Evolutionary conservation across 257 asterid species (phyloP).

Genomic region (Striga asiatica): DNA sequence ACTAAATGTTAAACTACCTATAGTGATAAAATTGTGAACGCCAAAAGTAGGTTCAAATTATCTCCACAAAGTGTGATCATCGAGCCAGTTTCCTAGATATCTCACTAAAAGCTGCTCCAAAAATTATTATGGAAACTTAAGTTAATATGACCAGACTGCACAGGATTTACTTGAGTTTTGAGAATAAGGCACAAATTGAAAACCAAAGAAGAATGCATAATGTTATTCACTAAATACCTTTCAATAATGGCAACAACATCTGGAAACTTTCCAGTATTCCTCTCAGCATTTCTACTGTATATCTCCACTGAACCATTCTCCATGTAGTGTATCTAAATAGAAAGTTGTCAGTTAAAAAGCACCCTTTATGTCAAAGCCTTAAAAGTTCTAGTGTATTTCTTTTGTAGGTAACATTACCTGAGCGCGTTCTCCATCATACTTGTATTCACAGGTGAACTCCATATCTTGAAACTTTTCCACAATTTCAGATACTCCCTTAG

Average conservation of each 20-base stretch:
- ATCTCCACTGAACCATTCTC: conserved; percentile 87
- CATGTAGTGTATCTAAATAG: conserved; percentile 69
- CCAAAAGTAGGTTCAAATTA: conserved; percentile 8
- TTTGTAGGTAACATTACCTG: conserved; percentile 45
- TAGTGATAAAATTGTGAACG: neutral
- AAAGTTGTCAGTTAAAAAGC: conserved; percentile 1
- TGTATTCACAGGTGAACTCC: conserved; percentile 95
- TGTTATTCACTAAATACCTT: conserved; percentile 40
- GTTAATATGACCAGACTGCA: neutral
- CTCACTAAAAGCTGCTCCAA: neutral
- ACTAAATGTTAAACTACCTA: neutral
- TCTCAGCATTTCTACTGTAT: conserved; percentile 93
- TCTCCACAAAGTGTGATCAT: too few relatives aligned
- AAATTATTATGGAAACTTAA: neutral
- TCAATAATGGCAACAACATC: conserved; percentile 69
- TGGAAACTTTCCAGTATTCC: conserved; percentile 92
- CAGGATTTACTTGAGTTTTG: neutral
- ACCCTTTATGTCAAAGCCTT: neutral
- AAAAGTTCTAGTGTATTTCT: conserved; percentile 6
- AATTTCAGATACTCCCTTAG: conserved; percentile 91
- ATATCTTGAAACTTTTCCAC: conserved; percentile 82
- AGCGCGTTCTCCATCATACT: conserved; percentile 97
- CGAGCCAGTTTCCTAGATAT: neutral
- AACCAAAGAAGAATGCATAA: neutral
- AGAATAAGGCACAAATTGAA: neutral